Percentiles rank a stretch among this genome's conserved stretches.
Conservation (phyloP, 306 rosid species). For the barrel medic (Medicago truncatula) region DNA sequence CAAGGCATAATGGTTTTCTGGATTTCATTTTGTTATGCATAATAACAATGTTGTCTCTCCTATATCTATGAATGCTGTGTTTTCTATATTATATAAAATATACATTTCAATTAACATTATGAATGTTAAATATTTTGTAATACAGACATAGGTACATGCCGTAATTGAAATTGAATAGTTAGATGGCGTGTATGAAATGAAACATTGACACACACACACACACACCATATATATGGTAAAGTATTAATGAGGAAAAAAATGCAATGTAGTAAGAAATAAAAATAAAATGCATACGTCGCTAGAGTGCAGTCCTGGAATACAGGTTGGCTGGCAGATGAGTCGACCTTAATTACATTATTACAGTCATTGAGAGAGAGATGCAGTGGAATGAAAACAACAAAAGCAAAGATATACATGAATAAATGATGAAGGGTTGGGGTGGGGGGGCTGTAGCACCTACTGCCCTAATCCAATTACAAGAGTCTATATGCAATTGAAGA, state of each 20-base stretch:
- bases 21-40: no score
- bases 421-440: conserved; percentile 38
- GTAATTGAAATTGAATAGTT: not conserved
- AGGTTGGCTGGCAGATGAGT: conserved; percentile 43
- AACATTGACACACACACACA: no score
- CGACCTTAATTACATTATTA: conserved; percentile 43
- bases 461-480: conserved; percentile 38
- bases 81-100: no score
- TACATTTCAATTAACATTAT: no score
- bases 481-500: conserved; percentile 44
- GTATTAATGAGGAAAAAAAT: conserved; percentile 28
- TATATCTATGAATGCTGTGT: no score
- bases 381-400: conserved; percentile 45
- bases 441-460: conserved; percentile 40
- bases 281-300: not conserved
- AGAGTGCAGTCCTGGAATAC: conserved; percentile 26
- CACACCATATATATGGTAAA: no score
- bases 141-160: no score
- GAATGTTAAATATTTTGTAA: no score
- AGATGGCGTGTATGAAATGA: not conserved
- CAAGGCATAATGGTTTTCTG: no score
- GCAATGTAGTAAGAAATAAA: conserved; percentile 29
- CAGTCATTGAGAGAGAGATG: not conserved
- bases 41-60: no score
- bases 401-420: conserved; percentile 45